phyloP scores from a whole-genome alignment of 139 green algal genomes.

The Chlorella sp. region DNA sequence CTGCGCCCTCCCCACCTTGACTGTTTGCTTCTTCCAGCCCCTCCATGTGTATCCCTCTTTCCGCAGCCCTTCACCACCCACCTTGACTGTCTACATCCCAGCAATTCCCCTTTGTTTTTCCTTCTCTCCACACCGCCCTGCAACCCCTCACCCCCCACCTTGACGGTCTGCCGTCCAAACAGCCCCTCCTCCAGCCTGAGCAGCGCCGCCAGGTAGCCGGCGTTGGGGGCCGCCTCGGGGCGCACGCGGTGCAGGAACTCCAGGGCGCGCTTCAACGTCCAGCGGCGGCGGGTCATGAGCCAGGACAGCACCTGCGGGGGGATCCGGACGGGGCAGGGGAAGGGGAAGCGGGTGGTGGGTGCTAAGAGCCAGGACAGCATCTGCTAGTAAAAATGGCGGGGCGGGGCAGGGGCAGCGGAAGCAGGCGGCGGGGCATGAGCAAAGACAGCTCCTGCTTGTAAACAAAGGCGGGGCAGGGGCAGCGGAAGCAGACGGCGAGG shows the following conservation, averaged over 20 bases:
- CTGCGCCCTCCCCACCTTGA: too few relatives aligned
- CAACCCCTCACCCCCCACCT: slow-evolving; percentile 29
- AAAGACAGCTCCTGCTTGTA: background rate
- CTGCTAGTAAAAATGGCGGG: too few relatives aligned
- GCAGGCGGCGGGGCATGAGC: background rate
- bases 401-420: background rate
- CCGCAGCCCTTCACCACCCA: background rate
- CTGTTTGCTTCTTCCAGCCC: too few relatives aligned
- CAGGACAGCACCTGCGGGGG: slow-evolving; percentile 33
- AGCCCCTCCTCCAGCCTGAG: slow-evolving; percentile 71
- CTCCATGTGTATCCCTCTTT: too few relatives aligned
- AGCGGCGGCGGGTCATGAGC: slow-evolving; percentile 49
- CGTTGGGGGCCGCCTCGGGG: slow-evolving; percentile 78
- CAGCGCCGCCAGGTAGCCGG: slow-evolving; percentile 81
- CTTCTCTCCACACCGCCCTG: background rate
- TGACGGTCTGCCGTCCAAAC: slow-evolving; percentile 65
- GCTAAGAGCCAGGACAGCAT: too few relatives aligned
- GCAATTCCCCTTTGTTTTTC: background rate
- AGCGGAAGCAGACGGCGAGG: background rate
- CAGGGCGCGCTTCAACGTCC: slow-evolving; percentile 69
- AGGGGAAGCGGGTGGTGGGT: background rate
- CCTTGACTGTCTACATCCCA: background rate
- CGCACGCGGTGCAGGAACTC: slow-evolving; percentile 49
- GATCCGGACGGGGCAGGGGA: background rate
- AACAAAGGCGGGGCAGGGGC: background rate